Conservation (phyloP, 805 yeast genomes). For the Nakazawaea ishiwadae region DNA sequence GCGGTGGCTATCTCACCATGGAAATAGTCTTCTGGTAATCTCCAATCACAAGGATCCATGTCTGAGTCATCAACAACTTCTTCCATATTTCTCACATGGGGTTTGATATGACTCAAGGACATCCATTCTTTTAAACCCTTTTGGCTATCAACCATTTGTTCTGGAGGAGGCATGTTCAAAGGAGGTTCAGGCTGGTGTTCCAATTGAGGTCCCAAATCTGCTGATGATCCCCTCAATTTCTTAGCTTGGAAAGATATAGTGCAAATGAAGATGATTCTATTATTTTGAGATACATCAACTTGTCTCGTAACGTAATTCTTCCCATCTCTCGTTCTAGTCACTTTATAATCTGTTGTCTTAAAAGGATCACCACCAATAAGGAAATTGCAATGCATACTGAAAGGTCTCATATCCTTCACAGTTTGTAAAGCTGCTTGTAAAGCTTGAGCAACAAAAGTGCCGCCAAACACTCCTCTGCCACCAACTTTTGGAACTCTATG, state of each 20-base stretch:
- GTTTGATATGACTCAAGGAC: slow-evolving; percentile 17
- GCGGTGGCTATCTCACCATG: slow-evolving; percentile 16
- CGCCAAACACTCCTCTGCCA: slow-evolving; percentile 8
- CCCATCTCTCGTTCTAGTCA: slow-evolving; percentile 47
- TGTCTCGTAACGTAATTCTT: slow-evolving; percentile 47
- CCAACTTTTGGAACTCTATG: slow-evolving; percentile 1
- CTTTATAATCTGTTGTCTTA: slow-evolving; percentile 47
- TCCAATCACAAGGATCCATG: slow-evolving; percentile 30
- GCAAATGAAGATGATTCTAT: slow-evolving; percentile 45
- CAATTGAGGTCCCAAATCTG: slow-evolving; percentile 24
- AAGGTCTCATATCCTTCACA: slow-evolving; percentile 45
- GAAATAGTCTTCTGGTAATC: slow-evolving; percentile 27
- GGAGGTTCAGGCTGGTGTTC: slow-evolving; percentile 24
- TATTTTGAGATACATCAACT: slow-evolving; percentile 52
- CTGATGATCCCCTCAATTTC: slow-evolving; percentile 26
- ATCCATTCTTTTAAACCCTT: slow-evolving; percentile 26
- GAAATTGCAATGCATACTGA: slow-evolving; percentile 61
- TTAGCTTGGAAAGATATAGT: slow-evolving; percentile 40
- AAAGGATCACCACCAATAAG: slow-evolving; percentile 46
- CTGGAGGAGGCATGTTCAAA: slow-evolving; percentile 21
- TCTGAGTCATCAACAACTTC: slow-evolving; percentile 19
- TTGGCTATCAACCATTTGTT: slow-evolving; percentile 23
- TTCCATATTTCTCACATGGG: slow-evolving; percentile 18
- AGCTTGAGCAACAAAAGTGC: slow-evolving; percentile 52
- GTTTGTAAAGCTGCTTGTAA: slow-evolving; percentile 54